Conservation (phyloP, 2,329 filamentous ascomycete species). For the Myriosclerotinia curreyana region DNA sequence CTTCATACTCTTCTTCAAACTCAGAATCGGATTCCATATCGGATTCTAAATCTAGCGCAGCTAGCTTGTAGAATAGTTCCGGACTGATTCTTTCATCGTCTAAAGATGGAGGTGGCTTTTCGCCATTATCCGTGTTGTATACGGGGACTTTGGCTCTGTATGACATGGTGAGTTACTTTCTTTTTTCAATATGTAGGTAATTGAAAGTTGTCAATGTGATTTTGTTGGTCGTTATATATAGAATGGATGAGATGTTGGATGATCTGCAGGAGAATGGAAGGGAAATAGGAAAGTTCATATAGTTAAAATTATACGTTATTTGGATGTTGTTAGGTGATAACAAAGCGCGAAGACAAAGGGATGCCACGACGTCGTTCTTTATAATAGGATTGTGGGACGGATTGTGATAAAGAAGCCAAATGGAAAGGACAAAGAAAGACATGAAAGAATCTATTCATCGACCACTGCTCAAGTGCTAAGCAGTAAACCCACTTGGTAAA, state of each 20-base stretch:
- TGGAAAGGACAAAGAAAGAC: background rate
- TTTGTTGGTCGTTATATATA: background rate
- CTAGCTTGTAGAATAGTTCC: background rate
- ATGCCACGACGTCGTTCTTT: background rate
- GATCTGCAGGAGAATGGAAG: background rate
- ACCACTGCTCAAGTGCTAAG: background rate
- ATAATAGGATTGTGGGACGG: background rate
- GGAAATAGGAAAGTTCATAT: background rate
- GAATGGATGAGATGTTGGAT: background rate
- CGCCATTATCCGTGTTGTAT: background rate
- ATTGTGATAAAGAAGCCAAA: background rate
- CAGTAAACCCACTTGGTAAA: background rate
- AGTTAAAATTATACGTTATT: background rate
- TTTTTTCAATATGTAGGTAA: background rate
- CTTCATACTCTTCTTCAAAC: background rate
- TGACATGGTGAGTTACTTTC: background rate
- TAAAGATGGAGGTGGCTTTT: slow-evolving; percentile 2
- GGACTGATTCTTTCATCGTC: slow-evolving; percentile 2
- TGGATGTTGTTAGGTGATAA: background rate
- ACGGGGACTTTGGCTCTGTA: background rate
- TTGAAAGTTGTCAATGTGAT: background rate
- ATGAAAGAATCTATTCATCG: background rate
- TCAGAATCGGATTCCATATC: background rate
- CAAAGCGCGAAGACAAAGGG: background rate
- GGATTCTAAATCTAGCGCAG: background rate